Conservation (phyloP, 371 early-diverging fungal genomes). For the Vairimorpha ceranae region DNA sequence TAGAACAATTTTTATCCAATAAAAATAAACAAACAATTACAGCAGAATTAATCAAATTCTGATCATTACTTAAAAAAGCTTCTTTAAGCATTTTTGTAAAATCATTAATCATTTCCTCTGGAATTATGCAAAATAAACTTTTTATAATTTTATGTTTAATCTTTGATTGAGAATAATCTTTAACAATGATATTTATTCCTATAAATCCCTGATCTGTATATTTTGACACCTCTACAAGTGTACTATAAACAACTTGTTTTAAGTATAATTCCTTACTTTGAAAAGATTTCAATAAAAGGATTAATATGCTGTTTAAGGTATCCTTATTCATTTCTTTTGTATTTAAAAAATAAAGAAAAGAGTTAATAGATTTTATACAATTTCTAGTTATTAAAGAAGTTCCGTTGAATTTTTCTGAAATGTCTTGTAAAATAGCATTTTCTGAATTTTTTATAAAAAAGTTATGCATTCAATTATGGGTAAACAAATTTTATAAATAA, state of each 20-base stretch:
- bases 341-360: slow-evolving; percentile 46
- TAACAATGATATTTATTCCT: slow-evolving; percentile 53
- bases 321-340: slow-evolving; percentile 22
- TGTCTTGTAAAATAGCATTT: neutral
- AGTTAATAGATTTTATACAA: slow-evolving; percentile 50
- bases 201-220: slow-evolving; percentile 52
- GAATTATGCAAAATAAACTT: slow-evolving; percentile 55
- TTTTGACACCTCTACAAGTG: slow-evolving; percentile 33
- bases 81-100: slow-evolving; percentile 58
- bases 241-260: slow-evolving; percentile 43
- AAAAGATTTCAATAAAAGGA: slow-evolving; percentile 55
- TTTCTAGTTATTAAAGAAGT: slow-evolving; percentile 47
- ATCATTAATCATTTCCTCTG: slow-evolving; percentile 56
- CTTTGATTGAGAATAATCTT: slow-evolving; percentile 40
- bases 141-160: slow-evolving; percentile 42
- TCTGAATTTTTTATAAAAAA: neutral
- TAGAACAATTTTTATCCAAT: slow-evolving; percentile 39
- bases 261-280: slow-evolving; percentile 56
- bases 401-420: neutral
- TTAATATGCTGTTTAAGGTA: slow-evolving; percentile 44
- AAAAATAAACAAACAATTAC: slow-evolving; percentile 38
- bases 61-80: slow-evolving; percentile 34
- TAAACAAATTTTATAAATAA: neutral
- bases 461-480: neutral
- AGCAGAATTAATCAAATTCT: slow-evolving; percentile 32